phyloP scores from a whole-genome alignment of 129 eudicot species.

The Lonicera japonica region DNA sequence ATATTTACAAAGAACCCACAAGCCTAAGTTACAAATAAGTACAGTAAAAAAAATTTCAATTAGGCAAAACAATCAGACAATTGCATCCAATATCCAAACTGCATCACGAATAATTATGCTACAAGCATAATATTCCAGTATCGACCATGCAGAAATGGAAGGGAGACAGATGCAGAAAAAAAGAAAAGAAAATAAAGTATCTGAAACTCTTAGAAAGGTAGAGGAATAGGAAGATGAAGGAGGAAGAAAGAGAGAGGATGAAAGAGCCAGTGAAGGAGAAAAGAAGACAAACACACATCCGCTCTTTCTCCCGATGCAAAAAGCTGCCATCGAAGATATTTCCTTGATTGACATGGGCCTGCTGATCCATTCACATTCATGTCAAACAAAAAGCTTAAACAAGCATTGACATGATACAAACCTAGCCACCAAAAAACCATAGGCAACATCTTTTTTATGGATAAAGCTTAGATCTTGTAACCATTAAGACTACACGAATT shows the following conservation, averaged over 20 bases:
- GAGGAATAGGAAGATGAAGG: slow-evolving; percentile 58
- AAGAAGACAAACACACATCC: slow-evolving; percentile 98
- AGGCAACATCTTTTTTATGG: slow-evolving; percentile 17
- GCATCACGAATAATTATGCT: slow-evolving; percentile 16
- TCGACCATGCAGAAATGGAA: slow-evolving; percentile 14
- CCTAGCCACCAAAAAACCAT: slow-evolving; percentile 38
- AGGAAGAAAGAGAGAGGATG: slow-evolving; percentile 55
- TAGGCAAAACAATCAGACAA: not conserved
- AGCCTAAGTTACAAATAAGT: not conserved
- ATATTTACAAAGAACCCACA: not conserved
- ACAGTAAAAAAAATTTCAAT: not conserved
- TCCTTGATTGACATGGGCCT: slow-evolving; percentile 81
- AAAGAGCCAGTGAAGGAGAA: slow-evolving; percentile 87
- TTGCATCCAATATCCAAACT: slow-evolving; percentile 12
- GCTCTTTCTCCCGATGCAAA: slow-evolving; percentile 95
- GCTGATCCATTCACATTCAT: slow-evolving; percentile 89
- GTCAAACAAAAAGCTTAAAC: slow-evolving; percentile 63
- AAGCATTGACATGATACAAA: slow-evolving; percentile 39
- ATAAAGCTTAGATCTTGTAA: slow-evolving; percentile 22
- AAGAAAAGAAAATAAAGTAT: slow-evolving; percentile 24
- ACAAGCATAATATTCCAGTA: slow-evolving; percentile 18
- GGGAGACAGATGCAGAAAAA: slow-evolving; percentile 1
- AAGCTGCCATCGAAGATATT: slow-evolving; percentile 95
- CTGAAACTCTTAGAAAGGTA: slow-evolving; percentile 38
- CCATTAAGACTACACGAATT: slow-evolving; percentile 2